phyloP scores from a whole-genome alignment of 495 filamentous ascomycete genomes.

The Daldinia loculata region DNA sequence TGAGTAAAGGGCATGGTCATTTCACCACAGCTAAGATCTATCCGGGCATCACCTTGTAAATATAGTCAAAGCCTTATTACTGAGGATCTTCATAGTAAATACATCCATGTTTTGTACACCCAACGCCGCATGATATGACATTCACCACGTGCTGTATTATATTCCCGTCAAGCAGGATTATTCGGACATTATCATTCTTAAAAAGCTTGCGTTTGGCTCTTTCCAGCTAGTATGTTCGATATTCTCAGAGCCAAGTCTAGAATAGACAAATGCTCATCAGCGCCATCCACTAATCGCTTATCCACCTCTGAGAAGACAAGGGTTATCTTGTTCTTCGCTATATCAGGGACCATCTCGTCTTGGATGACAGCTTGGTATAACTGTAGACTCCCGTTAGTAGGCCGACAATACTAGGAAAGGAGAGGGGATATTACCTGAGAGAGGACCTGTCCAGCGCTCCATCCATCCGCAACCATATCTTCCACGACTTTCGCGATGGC shows the following conservation, averaged over 20 bases:
- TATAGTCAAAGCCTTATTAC: slow-evolving; percentile 2
- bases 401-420: background rate
- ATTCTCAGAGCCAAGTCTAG: slow-evolving; percentile 84
- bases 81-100: slow-evolving; percentile 6
- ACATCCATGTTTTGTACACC: slow-evolving; percentile 24
- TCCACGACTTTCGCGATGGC: slow-evolving; percentile 79
- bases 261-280: slow-evolving; percentile 92
- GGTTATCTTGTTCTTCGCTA: slow-evolving; percentile 90
- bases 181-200: background rate
- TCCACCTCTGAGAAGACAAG: slow-evolving; percentile 91
- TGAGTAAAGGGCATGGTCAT: slow-evolving; percentile 30
- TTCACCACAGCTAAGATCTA: slow-evolving; percentile 7
- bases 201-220: slow-evolving; percentile 21
- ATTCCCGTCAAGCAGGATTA: background rate
- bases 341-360: slow-evolving; percentile 81
- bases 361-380: slow-evolving; percentile 84
- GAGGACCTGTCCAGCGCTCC: slow-evolving; percentile 93
- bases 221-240: slow-evolving; percentile 72
- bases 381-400: slow-evolving; percentile 54
- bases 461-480: slow-evolving; percentile 94
- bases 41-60: background rate
- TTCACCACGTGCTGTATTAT: slow-evolving; percentile 10
- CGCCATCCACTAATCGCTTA: slow-evolving; percentile 95
- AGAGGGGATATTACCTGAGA: slow-evolving; percentile 65
- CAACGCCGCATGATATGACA: slow-evolving; percentile 30